Percentiles rank a stretch among this genome's conserved stretches.
Conservation (phyloP, 148 eudicot species). For the Chenopodium formosanum region DNA sequence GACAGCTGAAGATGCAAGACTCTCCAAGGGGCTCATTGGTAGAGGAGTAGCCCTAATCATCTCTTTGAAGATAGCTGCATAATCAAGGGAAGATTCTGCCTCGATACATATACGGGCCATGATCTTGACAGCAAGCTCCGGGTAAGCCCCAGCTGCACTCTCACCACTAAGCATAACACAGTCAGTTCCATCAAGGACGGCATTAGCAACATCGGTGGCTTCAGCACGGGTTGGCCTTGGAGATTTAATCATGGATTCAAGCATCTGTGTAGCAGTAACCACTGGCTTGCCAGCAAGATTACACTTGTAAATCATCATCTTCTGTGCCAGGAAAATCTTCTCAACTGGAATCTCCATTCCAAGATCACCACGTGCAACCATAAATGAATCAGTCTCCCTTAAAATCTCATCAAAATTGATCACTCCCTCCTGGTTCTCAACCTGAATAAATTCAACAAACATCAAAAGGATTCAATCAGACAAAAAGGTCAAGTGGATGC, state of each 20-base stretch:
- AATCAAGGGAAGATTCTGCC: slow-evolving; percentile 79
- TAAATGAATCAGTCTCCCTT: slow-evolving; percentile 78
- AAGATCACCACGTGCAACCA: slow-evolving; percentile 94
- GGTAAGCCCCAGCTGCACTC: slow-evolving; percentile 88
- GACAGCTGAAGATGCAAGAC: slow-evolving; percentile 83
- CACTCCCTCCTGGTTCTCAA: slow-evolving; percentile 90
- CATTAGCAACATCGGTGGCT: slow-evolving; percentile 82
- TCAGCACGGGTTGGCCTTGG: slow-evolving; percentile 85
- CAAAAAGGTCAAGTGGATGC: neutral
- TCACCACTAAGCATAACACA: slow-evolving; percentile 87
- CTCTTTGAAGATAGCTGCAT: slow-evolving; percentile 58
- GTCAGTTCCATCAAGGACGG: slow-evolving; percentile 80
- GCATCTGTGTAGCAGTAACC: slow-evolving; percentile 92
- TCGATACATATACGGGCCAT: slow-evolving; percentile 85
- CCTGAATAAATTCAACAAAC: slow-evolving; percentile 34
- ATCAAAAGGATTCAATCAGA: neutral
- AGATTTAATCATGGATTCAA: slow-evolving; percentile 73
- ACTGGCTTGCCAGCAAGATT: slow-evolving; percentile 78
- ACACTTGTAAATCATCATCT: slow-evolving; percentile 91
- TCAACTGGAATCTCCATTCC: slow-evolving; percentile 94
- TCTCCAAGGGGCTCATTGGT: slow-evolving; percentile 89
- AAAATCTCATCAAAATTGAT: slow-evolving; percentile 76
- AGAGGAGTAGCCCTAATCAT: slow-evolving; percentile 71
- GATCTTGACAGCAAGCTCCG: slow-evolving; percentile 77
- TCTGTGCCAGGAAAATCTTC: slow-evolving; percentile 81